Conservation (phyloP, 176 grass and related monocot species). For the Lolium multiflorum region DNA sequence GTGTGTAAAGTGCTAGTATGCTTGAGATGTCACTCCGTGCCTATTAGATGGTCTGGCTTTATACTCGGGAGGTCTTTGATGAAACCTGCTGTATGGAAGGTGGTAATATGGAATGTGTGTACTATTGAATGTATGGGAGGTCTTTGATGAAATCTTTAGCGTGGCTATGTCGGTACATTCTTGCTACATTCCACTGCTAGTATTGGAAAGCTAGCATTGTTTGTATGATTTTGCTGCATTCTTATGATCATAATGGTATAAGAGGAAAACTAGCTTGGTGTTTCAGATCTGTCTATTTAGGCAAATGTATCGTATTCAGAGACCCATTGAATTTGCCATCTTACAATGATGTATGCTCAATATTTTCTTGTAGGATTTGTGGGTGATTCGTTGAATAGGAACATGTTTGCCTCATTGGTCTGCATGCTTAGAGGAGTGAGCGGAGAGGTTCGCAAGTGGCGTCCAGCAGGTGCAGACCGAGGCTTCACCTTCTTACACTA, state of each 20-base stretch:
- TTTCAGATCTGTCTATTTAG: neutral
- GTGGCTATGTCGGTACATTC: neutral
- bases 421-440: slow-evolving; percentile 82
- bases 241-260: neutral
- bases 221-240: neutral
- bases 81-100: neutral
- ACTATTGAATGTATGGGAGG: no score
- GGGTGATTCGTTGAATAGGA: slow-evolving; percentile 93
- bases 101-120: neutral
- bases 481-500: slow-evolving; percentile 93
- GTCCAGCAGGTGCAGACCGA: slow-evolving; percentile 76
- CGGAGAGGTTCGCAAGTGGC: slow-evolving; percentile 79
- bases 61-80: neutral
- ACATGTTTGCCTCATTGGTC: slow-evolving; percentile 87
- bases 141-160: neutral
- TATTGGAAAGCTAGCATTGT: neutral
- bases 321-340: neutral
- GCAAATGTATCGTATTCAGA: neutral
- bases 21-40: neutral
- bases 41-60: neutral
- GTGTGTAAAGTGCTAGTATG: neutral
- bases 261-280: neutral
- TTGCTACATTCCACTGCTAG: neutral
- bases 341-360: neutral
- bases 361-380: slow-evolving; percentile 72